Conservation (phyloP, 1,284 basidiomycete species). For the Cerioporus squamosus region DNA sequence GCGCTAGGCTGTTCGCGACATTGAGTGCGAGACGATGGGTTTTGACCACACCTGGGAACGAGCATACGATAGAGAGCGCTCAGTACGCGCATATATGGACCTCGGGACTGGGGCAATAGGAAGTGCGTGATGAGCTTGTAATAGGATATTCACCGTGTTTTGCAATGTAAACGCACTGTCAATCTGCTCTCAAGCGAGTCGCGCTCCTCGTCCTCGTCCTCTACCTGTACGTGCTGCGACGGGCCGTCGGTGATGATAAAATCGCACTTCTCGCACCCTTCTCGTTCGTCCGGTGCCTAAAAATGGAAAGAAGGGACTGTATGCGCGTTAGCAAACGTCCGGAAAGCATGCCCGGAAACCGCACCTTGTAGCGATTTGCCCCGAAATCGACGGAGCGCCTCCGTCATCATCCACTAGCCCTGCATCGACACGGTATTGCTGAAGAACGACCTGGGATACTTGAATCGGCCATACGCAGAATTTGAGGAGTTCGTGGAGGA, state of each 20-base stretch:
- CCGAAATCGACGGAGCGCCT: slow-evolving; percentile 37
- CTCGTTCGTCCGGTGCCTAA: slow-evolving; percentile 74
- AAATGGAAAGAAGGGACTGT: slow-evolving; percentile 71
- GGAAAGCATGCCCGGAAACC: slow-evolving; percentile 8
- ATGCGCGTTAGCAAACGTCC: not conserved
- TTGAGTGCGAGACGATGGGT: slow-evolving; percentile 74
- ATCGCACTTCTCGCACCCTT: slow-evolving; percentile 78
- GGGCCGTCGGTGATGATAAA: slow-evolving; percentile 65
- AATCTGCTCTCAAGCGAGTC: slow-evolving; percentile 74
- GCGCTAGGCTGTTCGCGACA: slow-evolving; percentile 60
- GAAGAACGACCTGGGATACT: slow-evolving; percentile 71
- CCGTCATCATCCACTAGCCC: slow-evolving; percentile 12
- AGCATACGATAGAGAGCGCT: not conserved
- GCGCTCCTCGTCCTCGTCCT: slow-evolving; percentile 49
- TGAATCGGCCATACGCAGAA: slow-evolving; percentile 82
- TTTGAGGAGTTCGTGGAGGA: slow-evolving; percentile 77
- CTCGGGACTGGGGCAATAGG: not conserved
- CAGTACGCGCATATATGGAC: slow-evolving; percentile 5
- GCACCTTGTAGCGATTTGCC: slow-evolving; percentile 70
- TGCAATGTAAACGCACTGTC: slow-evolving; percentile 75
- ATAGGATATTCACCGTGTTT: slow-evolving; percentile 62
- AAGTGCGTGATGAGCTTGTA: slow-evolving; percentile 2
- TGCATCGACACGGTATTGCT: slow-evolving; percentile 57
- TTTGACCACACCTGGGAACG: slow-evolving; percentile 67
- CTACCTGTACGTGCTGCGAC: slow-evolving; percentile 15